Conservation (phyloP, 305 asterid species). For the Solanum hybrid region DNA sequence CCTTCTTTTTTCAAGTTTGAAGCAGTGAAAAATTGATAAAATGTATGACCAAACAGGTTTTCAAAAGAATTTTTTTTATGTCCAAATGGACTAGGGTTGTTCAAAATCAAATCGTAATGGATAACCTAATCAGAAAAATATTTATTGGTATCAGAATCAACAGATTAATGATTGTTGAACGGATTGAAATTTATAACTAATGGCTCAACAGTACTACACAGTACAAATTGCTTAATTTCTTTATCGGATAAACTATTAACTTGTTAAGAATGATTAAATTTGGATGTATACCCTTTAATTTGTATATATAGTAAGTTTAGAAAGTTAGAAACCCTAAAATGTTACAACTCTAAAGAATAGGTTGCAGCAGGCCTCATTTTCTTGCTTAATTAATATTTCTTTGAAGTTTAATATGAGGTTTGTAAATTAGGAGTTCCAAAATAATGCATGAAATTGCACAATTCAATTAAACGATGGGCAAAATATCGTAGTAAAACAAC, state of each 20-base stretch:
- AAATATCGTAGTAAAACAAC: no score
- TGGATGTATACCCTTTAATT: not conserved
- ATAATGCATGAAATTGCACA: constrained; percentile 23
- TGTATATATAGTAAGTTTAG: not conserved
- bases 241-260: not conserved
- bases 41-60: not conserved
- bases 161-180: not conserved
- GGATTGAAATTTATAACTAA: not conserved
- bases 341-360: not conserved
- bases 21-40: not conserved
- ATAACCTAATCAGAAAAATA: not conserved
- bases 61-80: not conserved
- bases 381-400: constrained; percentile 12
- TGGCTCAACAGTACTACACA: not conserved
- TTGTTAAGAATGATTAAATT: not conserved
- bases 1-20: not conserved
- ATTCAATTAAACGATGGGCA: constrained; percentile 6
- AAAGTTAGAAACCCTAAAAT: not conserved
- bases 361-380: constrained; percentile 7
- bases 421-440: constrained; percentile 30
- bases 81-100: not conserved
- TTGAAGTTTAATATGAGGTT: constrained; percentile 30
- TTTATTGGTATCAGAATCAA: not conserved
- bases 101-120: not conserved
- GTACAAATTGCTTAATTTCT: not conserved